Evolutionary conservation across 352 stramenopile species (phyloP), one percentile per base, ranked within the genome.

Genomic region (Phytophthora europaea): DNA sequence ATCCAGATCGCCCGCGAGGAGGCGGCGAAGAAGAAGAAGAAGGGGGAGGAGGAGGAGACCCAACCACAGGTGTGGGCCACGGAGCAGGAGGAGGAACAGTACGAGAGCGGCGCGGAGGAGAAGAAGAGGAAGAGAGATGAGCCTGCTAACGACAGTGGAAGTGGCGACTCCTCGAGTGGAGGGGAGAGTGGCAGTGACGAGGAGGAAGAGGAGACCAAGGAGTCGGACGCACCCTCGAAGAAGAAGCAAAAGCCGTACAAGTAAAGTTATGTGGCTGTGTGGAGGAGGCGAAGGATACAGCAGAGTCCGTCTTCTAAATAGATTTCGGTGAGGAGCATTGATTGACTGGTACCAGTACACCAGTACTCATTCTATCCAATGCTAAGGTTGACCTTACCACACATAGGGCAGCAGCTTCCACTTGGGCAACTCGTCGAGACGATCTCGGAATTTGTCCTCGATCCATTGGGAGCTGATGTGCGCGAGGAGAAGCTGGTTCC

Each of bases 1-100:
- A 98, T 99, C 61, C 98, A 99, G 84, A 92, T 99, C 65, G 93
- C 88, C 6, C 84, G 97, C 16, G 96, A 99, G 76, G 70, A 87
- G 76, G 76, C 80, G 63, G 69, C 67, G 53, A 61, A 72, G 81
- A 69, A 81, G 76, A 56, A 38, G 4, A 16, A 43, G 34, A 2
- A 43, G 34, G 4, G 18, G 36, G 16, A 31, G 8, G 10, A 40
- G 12, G 28, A 51, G 7, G 54, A 61, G 3, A 56, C 22, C 0
- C 67, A 69, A 45, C 13, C 36, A 4, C 64, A 79, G 15, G 67
- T 96, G 4, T 94, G 82, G 85, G 85, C 83, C 10, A 85, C 79
- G 3, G 67, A 93, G 63, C 67, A 90, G 18, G 87, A 97, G 65
- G 83, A 94, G 58, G 69, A 84, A 33, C 76, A 90, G 50, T 81